Evolutionary conservation across 192 early-diverging fungal genomes (phyloP), one percentile per base, ranked within the genome.

Genomic region (Pilaira anomala): DNA sequence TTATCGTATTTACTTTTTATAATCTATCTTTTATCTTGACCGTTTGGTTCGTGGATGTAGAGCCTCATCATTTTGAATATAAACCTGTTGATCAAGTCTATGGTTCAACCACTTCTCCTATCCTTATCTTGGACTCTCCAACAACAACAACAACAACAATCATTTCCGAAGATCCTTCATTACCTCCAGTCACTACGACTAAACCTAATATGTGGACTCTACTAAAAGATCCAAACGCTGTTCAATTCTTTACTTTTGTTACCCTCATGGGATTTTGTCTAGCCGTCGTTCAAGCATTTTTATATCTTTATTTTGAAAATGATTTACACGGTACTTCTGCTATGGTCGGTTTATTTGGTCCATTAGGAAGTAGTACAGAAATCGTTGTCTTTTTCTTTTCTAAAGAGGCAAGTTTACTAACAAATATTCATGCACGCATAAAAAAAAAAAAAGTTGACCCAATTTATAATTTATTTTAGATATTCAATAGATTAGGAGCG

Each of bases 301-400:
- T 67, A 14, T 67, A 58, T 26, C 25, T 67, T 3, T 67, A 58
- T 60, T 58, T 67, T 14, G 55, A 48, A 33, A 67, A 67, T 13
- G 65, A 67, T 26, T 33, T 67, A 2, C 44, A 59, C 21, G 65
- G 53, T 1, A 49, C 55, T 28, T 46, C 65, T 14, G 44, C 56
- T 5, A 58, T 67, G 56, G 49, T 59, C 3, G 65, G 56, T 1
- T 49, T 46, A 11, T 46, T 67, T 1, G 65, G 65, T 9, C 65
- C 65, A 7, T 28, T 67, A 19, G 54, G 65, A 19, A 57, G 65
- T 40, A 41, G 41, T 16, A 58, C 65, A 0, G 65, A 67, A 40
- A 39, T 67, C 36, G 18, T 60, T 6, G 29, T 25, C 1, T 67
- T 67, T 14, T 67, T 50, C 7, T 67, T 51, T 24, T 67, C 57